These are phyloP conservation scores for Yamadazyma sp. DNA, from an alignment of 805 yeast genomes.

Conservation along the genomic window DNA sequence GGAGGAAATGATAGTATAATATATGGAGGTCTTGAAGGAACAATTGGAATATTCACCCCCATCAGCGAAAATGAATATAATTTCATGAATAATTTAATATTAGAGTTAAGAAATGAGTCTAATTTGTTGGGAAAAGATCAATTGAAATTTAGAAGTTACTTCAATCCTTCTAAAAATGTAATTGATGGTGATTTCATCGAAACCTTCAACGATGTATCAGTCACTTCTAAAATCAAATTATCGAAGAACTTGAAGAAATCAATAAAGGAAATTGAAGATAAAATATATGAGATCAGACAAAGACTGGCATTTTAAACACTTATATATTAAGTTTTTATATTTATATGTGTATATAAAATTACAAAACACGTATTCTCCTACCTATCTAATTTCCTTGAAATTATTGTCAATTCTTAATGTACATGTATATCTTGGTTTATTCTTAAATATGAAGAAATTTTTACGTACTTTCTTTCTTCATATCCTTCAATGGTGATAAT, in stretches of 20 bases:
- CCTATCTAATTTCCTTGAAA: too few relatives aligned
- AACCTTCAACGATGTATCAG: conserved; percentile 37
- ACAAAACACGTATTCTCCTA: too few relatives aligned
- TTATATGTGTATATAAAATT: too few relatives aligned
- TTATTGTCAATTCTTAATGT: too few relatives aligned
- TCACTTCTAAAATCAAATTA: conserved; percentile 32
- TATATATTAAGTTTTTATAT: too few relatives aligned
- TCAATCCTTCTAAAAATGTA: conserved; percentile 71
- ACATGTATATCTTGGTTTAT: conserved; percentile 3
- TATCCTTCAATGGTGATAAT: conserved; percentile 3
- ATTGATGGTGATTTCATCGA: conserved; percentile 91
- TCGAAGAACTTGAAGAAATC: conserved; percentile 43
- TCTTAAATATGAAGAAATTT: too few relatives aligned
- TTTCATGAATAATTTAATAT: conserved; percentile 56
- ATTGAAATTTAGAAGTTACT: conserved; percentile 67
- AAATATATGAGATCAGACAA: conserved; percentile 50
- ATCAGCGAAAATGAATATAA: conserved; percentile 61
- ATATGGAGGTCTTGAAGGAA: conserved; percentile 79
- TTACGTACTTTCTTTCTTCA: conserved; percentile 6
- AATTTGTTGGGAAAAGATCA: conserved; percentile 64
- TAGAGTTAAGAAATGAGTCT: conserved; percentile 33
- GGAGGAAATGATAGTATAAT: conserved; percentile 66
- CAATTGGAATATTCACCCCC: conserved; percentile 73
- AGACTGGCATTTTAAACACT: conserved; percentile 35
- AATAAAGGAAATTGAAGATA: conserved; percentile 48